Evolutionary conservation across 768 basidiomycete genomes (phyloP).

Genomic region (Macrolepiota albuminosa): DNA sequence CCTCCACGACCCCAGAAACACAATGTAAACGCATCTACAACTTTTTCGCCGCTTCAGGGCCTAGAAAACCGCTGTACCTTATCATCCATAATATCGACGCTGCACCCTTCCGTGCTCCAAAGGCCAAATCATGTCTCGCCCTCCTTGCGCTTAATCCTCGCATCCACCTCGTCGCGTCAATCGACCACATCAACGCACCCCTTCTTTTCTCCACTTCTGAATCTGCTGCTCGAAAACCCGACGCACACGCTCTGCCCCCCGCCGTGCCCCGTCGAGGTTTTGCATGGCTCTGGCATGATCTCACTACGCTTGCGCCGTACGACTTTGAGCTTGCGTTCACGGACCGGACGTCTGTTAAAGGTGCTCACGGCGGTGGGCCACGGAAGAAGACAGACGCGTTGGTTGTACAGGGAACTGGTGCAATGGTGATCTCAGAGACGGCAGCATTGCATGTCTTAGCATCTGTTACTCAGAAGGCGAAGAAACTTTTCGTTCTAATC

Average conservation of each 20-base stretch:
- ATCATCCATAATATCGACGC: constrained; percentile 90
- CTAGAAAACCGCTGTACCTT: constrained; percentile 49
- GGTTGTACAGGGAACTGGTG: constrained; percentile 29
- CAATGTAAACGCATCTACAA: constrained; percentile 63
- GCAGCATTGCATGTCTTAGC: constrained; percentile 78
- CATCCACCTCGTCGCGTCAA: constrained; percentile 79
- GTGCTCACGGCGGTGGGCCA: constrained; percentile 40
- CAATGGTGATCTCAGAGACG: constrained; percentile 58
- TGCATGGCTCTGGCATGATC: constrained; percentile 84
- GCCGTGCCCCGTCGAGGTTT: constrained; percentile 42
- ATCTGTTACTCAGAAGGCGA: constrained; percentile 83
- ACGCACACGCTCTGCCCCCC: constrained; percentile 4
- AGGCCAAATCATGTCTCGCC: constrained; percentile 62
- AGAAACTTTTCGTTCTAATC: constrained; percentile 74
- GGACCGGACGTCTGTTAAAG: constrained; percentile 58
- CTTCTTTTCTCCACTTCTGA: constrained; percentile 80
- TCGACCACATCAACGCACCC: constrained; percentile 84
- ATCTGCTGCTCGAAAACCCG: constrained; percentile 47
- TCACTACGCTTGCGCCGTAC: constrained; percentile 82
- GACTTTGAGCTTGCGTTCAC: constrained; percentile 69
- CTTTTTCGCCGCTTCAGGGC: constrained; percentile 41
- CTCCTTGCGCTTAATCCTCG: constrained; percentile 67
- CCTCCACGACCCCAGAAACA: constrained; percentile 46
- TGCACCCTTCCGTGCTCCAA: constrained; percentile 56
- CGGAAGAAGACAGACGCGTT: constrained; percentile 27